Base-by-base conservation (phyloP, 495 filamentous ascomycete species). In the Amphirosellinia nigrospora region DNA sequence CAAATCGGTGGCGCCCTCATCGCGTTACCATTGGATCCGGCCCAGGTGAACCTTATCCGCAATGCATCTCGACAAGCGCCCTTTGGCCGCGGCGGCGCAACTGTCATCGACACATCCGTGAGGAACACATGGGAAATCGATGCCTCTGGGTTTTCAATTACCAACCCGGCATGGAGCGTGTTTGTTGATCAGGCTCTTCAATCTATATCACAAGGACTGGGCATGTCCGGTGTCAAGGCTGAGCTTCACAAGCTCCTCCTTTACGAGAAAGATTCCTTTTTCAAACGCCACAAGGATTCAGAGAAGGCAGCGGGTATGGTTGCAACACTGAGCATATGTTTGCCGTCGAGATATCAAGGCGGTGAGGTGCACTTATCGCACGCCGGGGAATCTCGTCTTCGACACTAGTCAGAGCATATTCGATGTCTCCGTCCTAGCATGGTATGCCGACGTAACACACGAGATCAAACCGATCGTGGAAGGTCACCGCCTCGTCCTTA, bases 271-370 rank as follows among this genome's bases (percentile, higher is more conserved):
- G 86, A 83, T 0, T 82, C 85, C 0, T 80, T 85, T 48, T 87
- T 87, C 70, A 83, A 85, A 45, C 73, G 76, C 10, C 85, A 88
- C 69, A 79, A 80, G 69, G 86, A 89, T 72, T 81, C 82, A 0
- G 86, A 88, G 65, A 88, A 88, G 68, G 77, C 72, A 3, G 79
- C 81, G 83, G 87, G 84, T 82, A 72, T 72, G 72, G 46, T 89
- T 66, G 86, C 77, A 19, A 89, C 86, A 2, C 13, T 60, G 36
- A 82, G 85, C 26, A 76, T 88, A 26, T 79, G 76, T 46, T 72
- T 87, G 5, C 86, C 86, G 1, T 86, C 85, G 1, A 71, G 78
- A 41, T 82, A 87, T 67, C 71, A 78, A 38, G 85, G 86, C 15
- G 85, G 86, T 0, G 79, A 80, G 38, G 80, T 88, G 19, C 60